Base-by-base conservation (phyloP, 495 filamentous ascomycete genomes). In the Penicillium argentinense region DNA sequence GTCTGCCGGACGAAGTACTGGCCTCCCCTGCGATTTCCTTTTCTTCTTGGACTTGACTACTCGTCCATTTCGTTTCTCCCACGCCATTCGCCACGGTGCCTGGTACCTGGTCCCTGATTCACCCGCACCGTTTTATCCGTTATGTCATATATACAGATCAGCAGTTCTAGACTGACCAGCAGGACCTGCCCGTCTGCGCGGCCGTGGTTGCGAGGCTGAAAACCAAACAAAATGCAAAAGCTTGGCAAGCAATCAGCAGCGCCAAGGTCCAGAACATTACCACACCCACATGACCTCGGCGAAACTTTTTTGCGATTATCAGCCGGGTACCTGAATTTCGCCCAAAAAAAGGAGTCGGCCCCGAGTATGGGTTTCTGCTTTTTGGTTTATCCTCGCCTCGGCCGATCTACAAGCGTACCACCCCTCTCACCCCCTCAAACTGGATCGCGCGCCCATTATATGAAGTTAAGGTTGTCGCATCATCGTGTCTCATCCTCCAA, bases 171-270 rank as follows among this genome's bases (percentile, higher is more conserved):
- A 47, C 42, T n/a, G 12, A 32, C 39, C 24, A 23, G 22, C 38
- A 4, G 11, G 11, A 21, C 11, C 21, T n/a, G 28, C 16, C 29
- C 16, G 12, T 34, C 22, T 16, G n/a, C 7, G n/a, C 21, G 6
- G 13, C 38, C 42, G 26, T 39, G 37, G 45, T 46, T 21, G 19
- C 14, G 12, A 43, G 39, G 22, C 39, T 33, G 32, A 41, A 45
- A 19, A 39, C 43, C 33, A 30, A 41, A 24, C 30, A 16, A 40
- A 40, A 26, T 21, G 13, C 16, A 51, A 23, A 57, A 53, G 49
- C 54, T 57, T 57, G 54, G 49, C 54, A 45, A 38, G 27, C 24
- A 47, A 47, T 53, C 9, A 34, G 12, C n/a, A 30, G 50, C 38
- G 16, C 42, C 43, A 53, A 43, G 38, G 38, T 47, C 37, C 44